Base-by-base conservation (phyloP, 2,329 filamentous ascomycete genomes). In the Talaromyces atroroseus region DNA sequence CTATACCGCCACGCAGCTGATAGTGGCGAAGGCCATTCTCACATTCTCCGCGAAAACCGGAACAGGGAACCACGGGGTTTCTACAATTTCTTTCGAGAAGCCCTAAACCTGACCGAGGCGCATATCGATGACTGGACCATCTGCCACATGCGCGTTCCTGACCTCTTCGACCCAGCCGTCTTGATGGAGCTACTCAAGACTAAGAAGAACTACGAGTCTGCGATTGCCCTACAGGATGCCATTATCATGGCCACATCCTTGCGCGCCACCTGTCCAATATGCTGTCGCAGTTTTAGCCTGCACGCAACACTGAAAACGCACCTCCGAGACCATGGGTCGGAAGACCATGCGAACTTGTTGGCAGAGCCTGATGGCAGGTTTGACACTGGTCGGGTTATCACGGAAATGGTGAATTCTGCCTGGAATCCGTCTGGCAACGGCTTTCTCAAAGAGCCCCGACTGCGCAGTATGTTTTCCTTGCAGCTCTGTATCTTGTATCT, bases 71-170 rank as follows among this genome's bases (percentile, higher is more conserved):
- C 56, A 12, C 45, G 56, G 6, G 50, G 45, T 1, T 57, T 57
- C 16, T 57, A 57, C 40, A 49, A 57, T 40, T 57, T 57, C 26
- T 57, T 57, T 23, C 56, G 56, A 50, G 56, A 57, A 50, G 49
- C 56, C 14, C 34, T 57, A 34, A 54, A 53, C 36, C 11, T 57
- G 50, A 57, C 34, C 3, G 56, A 57, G 47, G 51, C 45, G 16
- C 56, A 57, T 42, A 53, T 57, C 24, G 56, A 57, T 6, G 56
- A 57, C 21, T 57, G 56, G 56, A 57, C 56, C 10, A 57, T 57
- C 12, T 57, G 56, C 46, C 56, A 57, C 47, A 57, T 52, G 38
- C 56, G 56, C 16, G 52, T 57, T 29, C 56, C 56, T 21, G 50
- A 54, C 20, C 56, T 57, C 21, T 57, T 57, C 46, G 56, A 57